Evolutionary conservation across 2,329 filamentous ascomycete genomes (phyloP), one percentile per base, ranked within the genome.

Genomic region (Trichoderma oligosporum): DNA sequence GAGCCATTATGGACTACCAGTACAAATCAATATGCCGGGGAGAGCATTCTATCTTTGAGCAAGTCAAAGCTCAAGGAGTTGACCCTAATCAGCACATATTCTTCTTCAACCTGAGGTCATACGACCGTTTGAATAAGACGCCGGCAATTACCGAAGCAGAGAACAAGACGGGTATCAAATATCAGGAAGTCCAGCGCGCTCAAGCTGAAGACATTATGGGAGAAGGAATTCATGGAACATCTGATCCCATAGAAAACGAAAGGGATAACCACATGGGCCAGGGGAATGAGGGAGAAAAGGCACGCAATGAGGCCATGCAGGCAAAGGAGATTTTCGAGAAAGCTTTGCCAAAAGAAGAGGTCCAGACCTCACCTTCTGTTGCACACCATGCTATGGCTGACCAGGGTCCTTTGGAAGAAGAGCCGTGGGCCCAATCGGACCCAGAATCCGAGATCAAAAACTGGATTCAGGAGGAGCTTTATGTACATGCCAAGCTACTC

Each of bases 1-100:
- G 91, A 47, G 93, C 92, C 9, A 99, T 97, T 66, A 97, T 99
- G 91, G 92, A 97, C 70, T 97, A 96, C 68, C 94, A 97, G 70
- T 99, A 94, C 78, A 96, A 95, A 73, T 96, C 91, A 0, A 96
- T 99, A 63, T 90, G 88, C 67, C 87, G 94, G 42, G 94, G 94
- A 5, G 87, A 95, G 62, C 80, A 97, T 68, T 96, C 91, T 4
- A 97, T 99, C 52, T 94, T 88, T 65, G 91, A 83, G 36, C 86
- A 88, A 67, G 84, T 97, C 57, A 73, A 72, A 42, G 83, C 82
- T 6, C 78, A 88, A 61, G 91, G 89, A 1, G 82, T 94, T 1
- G 85, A 97, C 64, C 91, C 92, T 0, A 82, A 67, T 0, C 67
- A 97, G 60, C 82, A 97, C 72, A 85, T 99, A 29, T 97, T 95